Base-by-base conservation (phyloP, 108 stramenopile species). In the Cyclotella baltica region DNA sequence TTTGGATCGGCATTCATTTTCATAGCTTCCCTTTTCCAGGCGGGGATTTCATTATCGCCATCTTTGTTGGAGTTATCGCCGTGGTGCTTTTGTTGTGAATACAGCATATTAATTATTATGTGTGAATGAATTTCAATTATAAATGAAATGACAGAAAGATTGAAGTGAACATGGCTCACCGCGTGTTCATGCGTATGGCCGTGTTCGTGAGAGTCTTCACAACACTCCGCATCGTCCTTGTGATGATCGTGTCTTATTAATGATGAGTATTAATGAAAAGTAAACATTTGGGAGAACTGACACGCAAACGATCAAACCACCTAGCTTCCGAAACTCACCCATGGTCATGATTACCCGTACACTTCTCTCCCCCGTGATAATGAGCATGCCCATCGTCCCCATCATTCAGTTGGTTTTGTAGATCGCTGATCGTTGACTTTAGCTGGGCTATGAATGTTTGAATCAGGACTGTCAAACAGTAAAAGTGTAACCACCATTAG, bases 321-420 rank as follows among this genome's bases (percentile, higher is more conserved):
- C 63, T 2, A 40, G 40, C 25, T 1, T 22, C 6, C 43, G 27
- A 1, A 53, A n/a, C 58, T 57, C 55, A 59, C 59, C 59, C 72
- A 48, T 73, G 68, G 37, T 70, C 69, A 70, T 70, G 68, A 58
- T 66, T 15, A 34, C 53, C 15, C 16, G 80, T 79, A 66, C 80
- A 85, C 82, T 87, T 90, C 29, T 92, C 90, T 36, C 90, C 87
- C 8, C 93, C 93, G 51, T 94, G 93, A 63, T 87, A 94, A 75
- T 94, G 93, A 13, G 91, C 91, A 66, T 94, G 91, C 16, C 81
- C 79, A 62, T 90, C 89, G 4, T 53, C 67, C 11, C 72, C 70
- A 43, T 68, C 46, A 61, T 70, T 58, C 28, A 83, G 13, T 69
- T 83, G 47, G 27, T 67, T 23, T 40, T 85, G 69, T 25, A 82